Base-by-base conservation (phyloP, 257 asterid species). In the Gardenia jasminoides region DNA sequence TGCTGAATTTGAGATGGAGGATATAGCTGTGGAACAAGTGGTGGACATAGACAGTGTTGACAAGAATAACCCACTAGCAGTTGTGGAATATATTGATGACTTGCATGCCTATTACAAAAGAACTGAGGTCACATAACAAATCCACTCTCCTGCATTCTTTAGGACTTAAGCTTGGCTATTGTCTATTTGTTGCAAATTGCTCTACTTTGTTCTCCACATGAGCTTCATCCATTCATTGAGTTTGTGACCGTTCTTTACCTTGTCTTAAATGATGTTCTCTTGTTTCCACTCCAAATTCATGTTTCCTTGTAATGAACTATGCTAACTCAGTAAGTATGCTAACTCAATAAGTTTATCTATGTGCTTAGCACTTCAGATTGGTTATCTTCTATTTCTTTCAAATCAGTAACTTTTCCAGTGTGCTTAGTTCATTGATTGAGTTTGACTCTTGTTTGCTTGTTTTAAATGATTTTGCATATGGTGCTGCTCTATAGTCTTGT, bases 11-110 rank as follows among this genome's bases (percentile, higher is more conserved):
- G 96, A 91, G 82, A 90, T 92, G 97, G 89, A 85, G 75, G 91
- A 87, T 72, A 70, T 84, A 4, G 80, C 72, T 52, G 89, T 64
- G 76, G 88, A 90, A 26, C 74, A 76, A 9, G 62, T 89, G 33
- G 64, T 80, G 56, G 93, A 94, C 78, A 92, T 94, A 44, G 98
- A 94, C 59, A 72, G 84, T 20, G 70, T 43, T 28, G 97, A 94
- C 71, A 82, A 83, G 83, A 88, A 76, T 43, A 86, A 94, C 61
- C 83, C 89, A 0, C 87, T 91, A 33, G 92, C 94, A 13, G 97
- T 84, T n/a, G 84, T 85, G 7, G 98, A 94, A 82, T 94, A 89
- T 50, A 84, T 92, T 19, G 89, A 90, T 64, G 98, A 92, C 10
- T 80, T 94, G 54, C 81, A 89, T 47, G 83, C 89, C 41, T 69